A percentile compares a stretch with the other conserved stretches of the same genome.
Evolutionary conservation across 192 early-diverging fungal genomes (phyloP).

Genomic region (Gamsiella multidivaricata): DNA sequence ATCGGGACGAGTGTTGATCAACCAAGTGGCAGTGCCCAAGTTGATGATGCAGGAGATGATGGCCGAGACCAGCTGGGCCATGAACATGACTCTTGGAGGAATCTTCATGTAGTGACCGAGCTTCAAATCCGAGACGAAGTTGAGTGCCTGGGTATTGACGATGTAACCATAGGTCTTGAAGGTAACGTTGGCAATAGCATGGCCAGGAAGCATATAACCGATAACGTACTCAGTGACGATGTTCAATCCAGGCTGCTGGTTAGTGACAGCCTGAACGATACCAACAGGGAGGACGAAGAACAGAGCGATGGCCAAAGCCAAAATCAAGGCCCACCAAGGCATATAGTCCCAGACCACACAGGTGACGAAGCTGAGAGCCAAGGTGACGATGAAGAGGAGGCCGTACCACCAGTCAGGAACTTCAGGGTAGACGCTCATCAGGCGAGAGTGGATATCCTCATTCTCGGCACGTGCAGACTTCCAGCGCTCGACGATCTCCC

Average conservation of each 20-base stretch:
- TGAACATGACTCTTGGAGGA: slow-evolving; percentile 78
- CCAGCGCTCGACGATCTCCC: slow-evolving; percentile 58
- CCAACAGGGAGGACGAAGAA: slow-evolving; percentile 66
- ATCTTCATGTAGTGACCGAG: slow-evolving; percentile 83
- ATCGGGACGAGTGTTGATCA: slow-evolving; percentile 47
- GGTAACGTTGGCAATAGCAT: slow-evolving; percentile 60
- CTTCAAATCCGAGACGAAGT: slow-evolving; percentile 76
- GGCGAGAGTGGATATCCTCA: too few species aligned
- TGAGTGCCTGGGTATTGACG: slow-evolving; percentile 77
- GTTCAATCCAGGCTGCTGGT: slow-evolving; percentile 60
- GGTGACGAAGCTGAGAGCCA: slow-evolving; percentile 70
- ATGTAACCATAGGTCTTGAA: slow-evolving; percentile 69
- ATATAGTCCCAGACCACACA: too few species aligned
- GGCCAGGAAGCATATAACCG: slow-evolving; percentile 63
- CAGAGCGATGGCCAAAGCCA: slow-evolving; percentile 54
- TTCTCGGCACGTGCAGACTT: slow-evolving; percentile 15
- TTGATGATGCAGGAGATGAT: slow-evolving; percentile 73
- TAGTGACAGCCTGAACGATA: slow-evolving; percentile 64
- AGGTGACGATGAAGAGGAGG: slow-evolving; percentile 44
- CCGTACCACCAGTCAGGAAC: too few species aligned
- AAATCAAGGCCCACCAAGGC: slow-evolving; percentile 60
- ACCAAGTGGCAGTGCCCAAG: slow-evolving; percentile 54
- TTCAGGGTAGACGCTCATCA: too few species aligned
- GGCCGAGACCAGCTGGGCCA: slow-evolving; percentile 73
- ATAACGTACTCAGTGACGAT: too few species aligned